Evolutionary conservation across 1,284 basidiomycete species (phyloP).

Genomic region (Inonotus obliquus): DNA sequence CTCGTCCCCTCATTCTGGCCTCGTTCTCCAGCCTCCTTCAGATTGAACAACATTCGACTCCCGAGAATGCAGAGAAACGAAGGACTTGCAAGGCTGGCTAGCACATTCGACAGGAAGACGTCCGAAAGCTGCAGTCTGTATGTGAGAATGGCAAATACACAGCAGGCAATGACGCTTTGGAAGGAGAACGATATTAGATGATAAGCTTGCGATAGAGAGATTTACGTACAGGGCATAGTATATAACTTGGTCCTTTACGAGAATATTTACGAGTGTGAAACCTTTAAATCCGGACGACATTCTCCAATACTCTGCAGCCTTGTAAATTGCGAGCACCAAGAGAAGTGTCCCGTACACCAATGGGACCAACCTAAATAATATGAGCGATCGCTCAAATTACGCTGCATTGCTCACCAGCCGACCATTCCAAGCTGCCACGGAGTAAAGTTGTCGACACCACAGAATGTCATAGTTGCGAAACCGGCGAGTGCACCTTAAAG

Average conservation of each 20-base stretch:
- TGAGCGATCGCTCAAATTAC: neutral
- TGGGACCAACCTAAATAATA: neutral
- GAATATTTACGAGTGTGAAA: neutral
- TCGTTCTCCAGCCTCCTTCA: neutral
- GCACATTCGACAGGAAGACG: neutral
- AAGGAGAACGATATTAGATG: neutral
- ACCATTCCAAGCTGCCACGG: neutral
- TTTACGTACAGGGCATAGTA: neutral
- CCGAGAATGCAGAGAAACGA: conserved; percentile 1
- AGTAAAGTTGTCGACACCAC: neutral
- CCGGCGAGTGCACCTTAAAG: neutral
- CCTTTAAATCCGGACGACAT: neutral
- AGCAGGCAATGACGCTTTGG: conserved; percentile 3
- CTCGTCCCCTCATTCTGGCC: neutral
- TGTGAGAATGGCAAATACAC: neutral
- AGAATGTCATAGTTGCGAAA: neutral
- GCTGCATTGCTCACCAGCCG: neutral
- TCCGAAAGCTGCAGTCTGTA: neutral
- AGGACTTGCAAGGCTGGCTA: neutral
- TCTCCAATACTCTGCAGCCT: neutral
- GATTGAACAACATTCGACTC: neutral
- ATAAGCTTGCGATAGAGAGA: neutral
- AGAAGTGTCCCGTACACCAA: neutral
- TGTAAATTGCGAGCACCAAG: neutral
- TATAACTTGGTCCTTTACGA: neutral